Evolutionary conservation across 2,329 filamentous ascomycete genomes (phyloP).

Genomic region (Westerdykella aurantiaca): DNA sequence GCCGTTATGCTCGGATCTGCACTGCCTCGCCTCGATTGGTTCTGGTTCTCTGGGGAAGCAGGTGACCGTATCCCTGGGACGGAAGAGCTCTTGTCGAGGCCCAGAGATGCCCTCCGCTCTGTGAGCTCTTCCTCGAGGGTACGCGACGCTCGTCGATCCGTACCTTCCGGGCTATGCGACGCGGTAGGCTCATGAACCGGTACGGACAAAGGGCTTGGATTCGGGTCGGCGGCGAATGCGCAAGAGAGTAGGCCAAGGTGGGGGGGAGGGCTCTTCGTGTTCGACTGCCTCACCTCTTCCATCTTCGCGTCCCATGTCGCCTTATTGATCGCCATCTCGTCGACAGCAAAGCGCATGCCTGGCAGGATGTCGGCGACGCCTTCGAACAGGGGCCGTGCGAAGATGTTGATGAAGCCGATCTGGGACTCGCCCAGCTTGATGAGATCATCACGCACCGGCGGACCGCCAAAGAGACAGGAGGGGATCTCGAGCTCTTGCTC

Average conservation of each 20-base stretch:
- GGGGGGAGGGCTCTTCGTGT: constrained; percentile 30
- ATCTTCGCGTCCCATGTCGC: constrained; percentile 65
- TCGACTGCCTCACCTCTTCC: constrained; percentile 55
- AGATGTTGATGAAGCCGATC: constrained; percentile 94
- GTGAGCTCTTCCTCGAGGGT: constrained; percentile 12
- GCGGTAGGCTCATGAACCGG: no score
- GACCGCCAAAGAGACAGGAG: constrained; percentile 73
- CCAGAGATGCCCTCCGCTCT: constrained; percentile 13
- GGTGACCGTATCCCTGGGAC: constrained; percentile 13
- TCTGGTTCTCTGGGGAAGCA: constrained; percentile 29
- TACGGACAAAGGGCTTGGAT: constrained; percentile 33
- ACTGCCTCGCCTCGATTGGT: constrained; percentile 33
- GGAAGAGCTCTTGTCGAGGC: constrained; percentile 23
- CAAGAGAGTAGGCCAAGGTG: constrained; percentile 17
- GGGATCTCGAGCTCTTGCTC: constrained; percentile 81
- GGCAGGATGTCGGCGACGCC: constrained; percentile 82
- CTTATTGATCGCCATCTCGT: constrained; percentile 75
- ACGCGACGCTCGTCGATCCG: constrained; percentile 22
- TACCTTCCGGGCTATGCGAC: constrained; percentile 17
- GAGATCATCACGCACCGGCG: constrained; percentile 75
- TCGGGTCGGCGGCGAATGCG: constrained; percentile 22
- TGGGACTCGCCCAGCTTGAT: constrained; percentile 81
- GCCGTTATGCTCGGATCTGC: constrained; percentile 37
- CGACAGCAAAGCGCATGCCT: constrained; percentile 73
- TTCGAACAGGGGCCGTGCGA: constrained; percentile 86